These are phyloP conservation scores for Hypoxylon rickii DNA, from an alignment of 495 filamentous ascomycete species.

Conservation along the genomic window DNA sequence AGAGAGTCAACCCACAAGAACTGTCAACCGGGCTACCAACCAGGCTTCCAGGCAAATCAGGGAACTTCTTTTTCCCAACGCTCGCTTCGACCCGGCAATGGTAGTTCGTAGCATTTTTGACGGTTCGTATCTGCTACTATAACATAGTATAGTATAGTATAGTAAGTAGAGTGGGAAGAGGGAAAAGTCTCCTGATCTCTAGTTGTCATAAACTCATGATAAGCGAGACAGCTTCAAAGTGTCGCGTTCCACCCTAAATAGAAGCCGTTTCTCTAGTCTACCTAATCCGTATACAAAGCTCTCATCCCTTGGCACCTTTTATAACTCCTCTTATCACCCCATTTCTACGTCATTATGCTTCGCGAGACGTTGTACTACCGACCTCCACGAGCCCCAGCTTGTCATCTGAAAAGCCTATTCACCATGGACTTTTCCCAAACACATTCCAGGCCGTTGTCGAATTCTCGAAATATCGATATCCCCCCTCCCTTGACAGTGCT, in stretches of 20 bases:
- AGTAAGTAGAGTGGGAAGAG: no score
- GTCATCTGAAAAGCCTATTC: no score
- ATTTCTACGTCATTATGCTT: constrained; percentile 36
- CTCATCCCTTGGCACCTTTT: constrained; percentile 24
- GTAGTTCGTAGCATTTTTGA: no score
- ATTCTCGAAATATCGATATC: no score
- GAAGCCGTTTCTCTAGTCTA: constrained; percentile 3
- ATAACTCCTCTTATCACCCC: constrained; percentile 31
- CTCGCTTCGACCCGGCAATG: no score
- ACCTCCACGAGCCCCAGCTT: constrained; percentile 19
- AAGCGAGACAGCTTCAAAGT: constrained; percentile 15
- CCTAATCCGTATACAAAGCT: constrained; percentile 13
- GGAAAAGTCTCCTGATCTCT: constrained; percentile 23
- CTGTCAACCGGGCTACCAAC: no score
- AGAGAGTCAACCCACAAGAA: not conserved
- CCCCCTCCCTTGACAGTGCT: no score
- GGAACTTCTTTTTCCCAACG: no score
- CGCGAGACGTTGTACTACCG: constrained; percentile 15
- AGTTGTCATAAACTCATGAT: constrained; percentile 19
- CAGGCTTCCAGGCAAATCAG: no score
- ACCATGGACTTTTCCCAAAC: constrained; percentile 8
- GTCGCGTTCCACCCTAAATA: constrained; percentile 14
- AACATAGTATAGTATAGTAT: no score
- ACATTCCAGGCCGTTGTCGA: no score
- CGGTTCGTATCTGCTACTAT: no score